Evolutionary conservation across 371 early-diverging fungal species (phyloP).

Genomic region (Actinomucor elegans): DNA sequence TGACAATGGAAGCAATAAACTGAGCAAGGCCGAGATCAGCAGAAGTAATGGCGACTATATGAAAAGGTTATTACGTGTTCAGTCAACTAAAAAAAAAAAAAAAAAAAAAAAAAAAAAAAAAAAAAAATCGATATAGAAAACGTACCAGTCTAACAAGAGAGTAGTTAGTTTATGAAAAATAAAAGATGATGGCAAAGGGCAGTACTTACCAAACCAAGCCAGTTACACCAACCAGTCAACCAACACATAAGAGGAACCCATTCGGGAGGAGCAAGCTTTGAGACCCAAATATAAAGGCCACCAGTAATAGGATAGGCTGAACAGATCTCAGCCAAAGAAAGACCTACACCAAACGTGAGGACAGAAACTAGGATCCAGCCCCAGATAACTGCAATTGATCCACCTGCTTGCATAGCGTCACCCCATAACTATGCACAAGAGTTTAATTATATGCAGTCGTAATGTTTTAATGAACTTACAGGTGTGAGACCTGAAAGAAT

Average conservation of each 20-base stretch:
- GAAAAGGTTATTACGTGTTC: too few relatives aligned
- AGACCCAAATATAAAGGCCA: conserved; percentile 61
- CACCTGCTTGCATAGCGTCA: conserved; percentile 64
- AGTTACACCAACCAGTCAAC: conserved; percentile 61
- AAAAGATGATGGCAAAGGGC: too few relatives aligned
- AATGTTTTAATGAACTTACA: conserved; percentile 27
- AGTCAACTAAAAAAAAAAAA: too few relatives aligned
- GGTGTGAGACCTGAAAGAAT: conserved; percentile 62
- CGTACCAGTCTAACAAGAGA: conserved; percentile 17
- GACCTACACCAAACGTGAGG: conserved; percentile 64
- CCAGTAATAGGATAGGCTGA: conserved; percentile 73
- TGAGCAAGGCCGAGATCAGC: conserved; percentile 56
- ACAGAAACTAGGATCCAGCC: conserved; percentile 66
- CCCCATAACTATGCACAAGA: conserved; percentile 42
- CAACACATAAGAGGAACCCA: conserved; percentile 59
- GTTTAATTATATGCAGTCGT: too few relatives aligned
- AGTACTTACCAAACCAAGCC: conserved; percentile 45
- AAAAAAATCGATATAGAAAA: not conserved
- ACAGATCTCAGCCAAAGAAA: conserved; percentile 76
- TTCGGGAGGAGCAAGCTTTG: conserved; percentile 50
- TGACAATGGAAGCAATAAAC: conserved; percentile 46
- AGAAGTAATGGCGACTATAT: conserved; percentile 45
- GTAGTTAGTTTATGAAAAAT: not conserved
- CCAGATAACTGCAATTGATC: conserved; percentile 70
- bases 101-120: too few relatives aligned